Evolutionary conservation across 768 basidiomycete species (phyloP).

Genomic region (Favolaschia claudopus): DNA sequence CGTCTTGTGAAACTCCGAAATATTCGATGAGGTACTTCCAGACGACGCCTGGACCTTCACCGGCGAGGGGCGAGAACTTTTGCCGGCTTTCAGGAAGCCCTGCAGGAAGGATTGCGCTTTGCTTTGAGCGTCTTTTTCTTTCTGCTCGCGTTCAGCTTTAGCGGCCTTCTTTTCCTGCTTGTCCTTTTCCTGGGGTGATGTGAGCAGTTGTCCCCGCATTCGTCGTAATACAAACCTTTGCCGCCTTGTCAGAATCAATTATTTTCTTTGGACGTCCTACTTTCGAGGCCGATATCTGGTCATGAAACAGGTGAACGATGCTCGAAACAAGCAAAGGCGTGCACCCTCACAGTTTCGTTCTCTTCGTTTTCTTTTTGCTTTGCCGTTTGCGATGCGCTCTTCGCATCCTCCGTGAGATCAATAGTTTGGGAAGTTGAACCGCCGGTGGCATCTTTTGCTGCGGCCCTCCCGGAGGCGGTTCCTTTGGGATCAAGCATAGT

Average conservation of each 20-base stretch:
- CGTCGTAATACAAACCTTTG: conserved; percentile 51
- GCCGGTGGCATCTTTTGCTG: conserved; percentile 28
- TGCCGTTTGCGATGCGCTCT: conserved; percentile 32
- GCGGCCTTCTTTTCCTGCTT: conserved; percentile 71
- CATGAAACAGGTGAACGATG: neutral
- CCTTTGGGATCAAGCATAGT: conserved; percentile 63
- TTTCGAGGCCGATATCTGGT: conserved; percentile 21
- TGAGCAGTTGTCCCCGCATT: neutral
- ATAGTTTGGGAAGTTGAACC: conserved; percentile 19
- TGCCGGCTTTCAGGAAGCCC: conserved; percentile 78
- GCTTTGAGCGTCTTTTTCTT: conserved; percentile 70
- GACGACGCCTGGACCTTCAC: conserved; percentile 32
- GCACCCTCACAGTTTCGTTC: conserved; percentile 45
- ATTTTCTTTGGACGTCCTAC: conserved; percentile 57
- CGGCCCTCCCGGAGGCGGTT: conserved; percentile 41
- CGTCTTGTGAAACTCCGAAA: conserved; percentile 71
- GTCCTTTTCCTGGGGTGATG: conserved; percentile 65
- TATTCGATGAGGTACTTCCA: conserved; percentile 41
- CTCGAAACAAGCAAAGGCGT: neutral
- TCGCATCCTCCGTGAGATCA: conserved; percentile 35
- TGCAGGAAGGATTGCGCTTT: conserved; percentile 81
- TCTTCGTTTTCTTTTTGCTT: conserved; percentile 47
- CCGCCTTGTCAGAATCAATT: conserved; percentile 62
- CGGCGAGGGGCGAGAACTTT: conserved; percentile 38
- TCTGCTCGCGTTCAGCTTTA: conserved; percentile 76